A percentile compares a stretch with the other conserved stretches of the same genome.
phyloP scores from a whole-genome alignment of 768 basidiomycete genomes.

The Lactarius akahatsu region DNA sequence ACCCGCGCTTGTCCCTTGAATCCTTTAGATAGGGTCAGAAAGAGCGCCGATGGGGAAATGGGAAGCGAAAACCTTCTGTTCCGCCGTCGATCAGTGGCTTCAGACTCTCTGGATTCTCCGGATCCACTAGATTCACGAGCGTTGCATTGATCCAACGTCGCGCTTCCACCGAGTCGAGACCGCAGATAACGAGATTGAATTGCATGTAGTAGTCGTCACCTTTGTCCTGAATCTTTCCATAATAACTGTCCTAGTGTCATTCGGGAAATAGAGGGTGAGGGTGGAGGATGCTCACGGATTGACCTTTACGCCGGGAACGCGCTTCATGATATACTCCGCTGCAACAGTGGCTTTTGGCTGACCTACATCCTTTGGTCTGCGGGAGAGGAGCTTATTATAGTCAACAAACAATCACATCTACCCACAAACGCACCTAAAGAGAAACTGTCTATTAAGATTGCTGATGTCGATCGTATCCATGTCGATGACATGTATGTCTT shows the following conservation, averaged over 20 bases:
- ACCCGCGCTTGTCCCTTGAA: slow-evolving; percentile 99
- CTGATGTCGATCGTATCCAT: slow-evolving; percentile 99
- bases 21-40: slow-evolving; percentile 46
- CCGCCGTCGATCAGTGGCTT: slow-evolving; percentile 98
- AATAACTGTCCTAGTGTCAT: slow-evolving; percentile 57
- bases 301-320: slow-evolving; percentile 94
- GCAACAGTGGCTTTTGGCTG: slow-evolving; percentile 91
- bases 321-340: slow-evolving; percentile 94
- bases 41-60: not conserved
- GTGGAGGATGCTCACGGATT: slow-evolving; percentile 69
- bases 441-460: slow-evolving; percentile 96
- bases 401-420: not conserved
- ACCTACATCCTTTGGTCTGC: slow-evolving; percentile 87
- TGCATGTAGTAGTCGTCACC: slow-evolving; percentile 92
- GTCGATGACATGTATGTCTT: slow-evolving; percentile 98
- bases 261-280: slow-evolving; percentile 23
- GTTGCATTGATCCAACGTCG: slow-evolving; percentile 99
- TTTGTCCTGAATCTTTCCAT: slow-evolving; percentile 98
- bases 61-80: slow-evolving; percentile 75
- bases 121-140: slow-evolving; percentile 90
- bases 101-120: slow-evolving; percentile 87
- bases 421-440: slow-evolving; percentile 73
- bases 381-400: slow-evolving; percentile 2
- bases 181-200: slow-evolving; percentile 96
- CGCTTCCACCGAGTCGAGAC: slow-evolving; percentile 95